Base-by-base conservation (phyloP, 148 eudicot genomes). In the Rhododendron molle region DNA sequence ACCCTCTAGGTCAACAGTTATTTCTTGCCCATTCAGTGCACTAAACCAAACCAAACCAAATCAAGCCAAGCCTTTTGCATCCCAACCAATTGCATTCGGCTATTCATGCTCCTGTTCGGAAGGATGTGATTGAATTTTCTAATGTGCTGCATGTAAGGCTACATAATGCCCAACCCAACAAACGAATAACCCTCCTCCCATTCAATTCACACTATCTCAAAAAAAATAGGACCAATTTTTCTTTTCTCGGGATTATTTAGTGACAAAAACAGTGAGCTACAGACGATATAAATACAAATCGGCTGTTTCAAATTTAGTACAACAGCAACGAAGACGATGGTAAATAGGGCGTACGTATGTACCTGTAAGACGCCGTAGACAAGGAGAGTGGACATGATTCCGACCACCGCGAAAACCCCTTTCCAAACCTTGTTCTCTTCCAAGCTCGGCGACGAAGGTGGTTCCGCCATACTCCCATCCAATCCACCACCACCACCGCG, bases 361-460 rank as follows among this genome's bases (percentile, higher is more conserved):
- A 91, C 98, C 96, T 96, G 98, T 86, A 94, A 88, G 69, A 96
- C 79, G 60, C 98, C 98, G 60, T 96, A 96, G 65, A 94, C 91
- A 13, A 96, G 93, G 21, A 96, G 95, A 30, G 99, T 94, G 54
- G 93, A 72, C 99, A 94, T 92, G 88, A 96, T 94, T 73, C 98
- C 98, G 49, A 89, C 81, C 47, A 94, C 95, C 2, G 98, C 93
- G 30, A 96, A 94, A 84, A 81, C 88, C 49, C 93, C 93, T 85
- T 92, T 94, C 84, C 90, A 85, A 1, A 92, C 28, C 87, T 83
- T 92, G 87, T 84, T 92, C 34, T 92, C 93, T 69, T 89, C 89
- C 46, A 80, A 83, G 47, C 82, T 87, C 54, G 80, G 85, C 23
- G 81, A 83, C 79, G 88, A 60, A 36, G 49, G 85, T 67, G 91